Percentiles rank a stretch among this genome's conserved stretches.
Evolutionary conservation across 768 basidiomycete species (phyloP).

Genomic region (Mycena amicta): DNA sequence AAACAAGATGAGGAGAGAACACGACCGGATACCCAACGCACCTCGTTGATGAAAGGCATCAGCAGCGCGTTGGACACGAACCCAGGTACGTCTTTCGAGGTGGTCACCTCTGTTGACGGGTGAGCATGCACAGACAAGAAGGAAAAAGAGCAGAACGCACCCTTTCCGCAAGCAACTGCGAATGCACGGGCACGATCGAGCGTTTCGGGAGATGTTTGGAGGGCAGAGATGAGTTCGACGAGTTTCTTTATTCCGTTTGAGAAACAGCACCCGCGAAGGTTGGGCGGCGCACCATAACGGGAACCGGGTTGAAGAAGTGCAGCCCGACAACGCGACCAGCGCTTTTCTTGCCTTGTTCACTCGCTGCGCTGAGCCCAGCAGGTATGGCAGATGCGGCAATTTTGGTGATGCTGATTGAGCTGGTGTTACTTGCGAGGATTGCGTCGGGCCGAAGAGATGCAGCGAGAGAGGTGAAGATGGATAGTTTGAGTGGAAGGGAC

Average conservation of each 20-base stretch:
- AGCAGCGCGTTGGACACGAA: conserved; percentile 94
- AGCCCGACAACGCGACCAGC: conserved; percentile 83
- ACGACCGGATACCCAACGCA: conserved; percentile 28
- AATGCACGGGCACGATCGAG: conserved; percentile 78
- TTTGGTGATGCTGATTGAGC: conserved; percentile 93
- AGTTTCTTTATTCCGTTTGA: conserved; percentile 59
- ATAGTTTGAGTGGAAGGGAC: conserved; percentile 73
- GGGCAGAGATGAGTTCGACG: conserved; percentile 91
- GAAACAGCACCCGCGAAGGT: not conserved
- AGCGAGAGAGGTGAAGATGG: conserved; percentile 73
- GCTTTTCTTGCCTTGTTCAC: conserved; percentile 61
- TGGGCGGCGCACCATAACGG: conserved; percentile 75
- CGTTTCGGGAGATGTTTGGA: conserved; percentile 83
- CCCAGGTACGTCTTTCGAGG: conserved; percentile 89
- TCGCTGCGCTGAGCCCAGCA: conserved; percentile 55
- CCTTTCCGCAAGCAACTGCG: conserved; percentile 89
- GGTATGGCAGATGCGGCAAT: conserved; percentile 82
- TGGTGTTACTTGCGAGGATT: conserved; percentile 91
- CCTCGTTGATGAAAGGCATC: conserved; percentile 98
- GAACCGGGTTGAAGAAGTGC: conserved; percentile 97
- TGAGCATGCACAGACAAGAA: too few species aligned
- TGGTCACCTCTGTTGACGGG: conserved; percentile 71
- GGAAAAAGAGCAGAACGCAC: too few species aligned
- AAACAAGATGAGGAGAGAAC: not conserved
- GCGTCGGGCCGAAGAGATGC: conserved; percentile 68